A percentile compares a stretch with the other conserved stretches of the same genome.
phyloP scores from a whole-genome alignment of 2,329 filamentous ascomycete genomes.

The Ophiostoma sp. region DNA sequence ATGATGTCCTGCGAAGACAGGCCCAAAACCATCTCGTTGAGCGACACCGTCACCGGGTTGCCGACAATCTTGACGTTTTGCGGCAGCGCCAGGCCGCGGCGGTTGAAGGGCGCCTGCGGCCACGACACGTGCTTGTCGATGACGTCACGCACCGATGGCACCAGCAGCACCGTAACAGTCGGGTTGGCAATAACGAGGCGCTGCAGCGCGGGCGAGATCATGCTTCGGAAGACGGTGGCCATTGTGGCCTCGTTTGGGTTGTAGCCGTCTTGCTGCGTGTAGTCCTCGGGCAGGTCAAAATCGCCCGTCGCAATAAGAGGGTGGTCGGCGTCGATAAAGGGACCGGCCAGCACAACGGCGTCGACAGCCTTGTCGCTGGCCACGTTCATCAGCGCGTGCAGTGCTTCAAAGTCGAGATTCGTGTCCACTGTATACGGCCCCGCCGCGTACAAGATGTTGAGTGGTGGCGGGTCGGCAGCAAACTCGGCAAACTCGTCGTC shows the following conservation, averaged over 20 bases:
- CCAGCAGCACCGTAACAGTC: conserved; percentile 70
- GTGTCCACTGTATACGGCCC: conserved; percentile 92
- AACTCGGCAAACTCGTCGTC: neutral
- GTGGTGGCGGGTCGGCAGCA: conserved; percentile 50
- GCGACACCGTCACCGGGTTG: conserved; percentile 81
- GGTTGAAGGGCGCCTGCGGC: conserved; percentile 60
- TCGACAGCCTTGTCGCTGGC: conserved; percentile 73
- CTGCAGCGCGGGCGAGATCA: conserved; percentile 69
- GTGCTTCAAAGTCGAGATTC: conserved; percentile 82
- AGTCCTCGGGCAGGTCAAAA: conserved; percentile 59
- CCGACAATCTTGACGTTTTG: conserved; percentile 73
- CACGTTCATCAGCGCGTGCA: conserved; percentile 73
- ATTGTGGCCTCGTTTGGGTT: conserved; percentile 77
- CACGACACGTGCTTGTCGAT: conserved; percentile 80
- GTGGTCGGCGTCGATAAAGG: conserved; percentile 89
- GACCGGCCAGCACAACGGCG: conserved; percentile 71
- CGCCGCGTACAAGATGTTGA: conserved; percentile 71
- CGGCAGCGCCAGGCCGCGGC: conserved; percentile 70
- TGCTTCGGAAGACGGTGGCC: conserved; percentile 73
- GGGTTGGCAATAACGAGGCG: conserved; percentile 66
- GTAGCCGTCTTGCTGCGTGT: conserved; percentile 32
- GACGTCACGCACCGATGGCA: conserved; percentile 77
- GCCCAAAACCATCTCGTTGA: conserved; percentile 82
- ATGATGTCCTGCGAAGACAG: conserved; percentile 80
- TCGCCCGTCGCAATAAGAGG: conserved; percentile 77